Evolutionary conservation across 2,329 filamentous ascomycete species (phyloP).

Genomic region (Botrytis tulipae): DNA sequence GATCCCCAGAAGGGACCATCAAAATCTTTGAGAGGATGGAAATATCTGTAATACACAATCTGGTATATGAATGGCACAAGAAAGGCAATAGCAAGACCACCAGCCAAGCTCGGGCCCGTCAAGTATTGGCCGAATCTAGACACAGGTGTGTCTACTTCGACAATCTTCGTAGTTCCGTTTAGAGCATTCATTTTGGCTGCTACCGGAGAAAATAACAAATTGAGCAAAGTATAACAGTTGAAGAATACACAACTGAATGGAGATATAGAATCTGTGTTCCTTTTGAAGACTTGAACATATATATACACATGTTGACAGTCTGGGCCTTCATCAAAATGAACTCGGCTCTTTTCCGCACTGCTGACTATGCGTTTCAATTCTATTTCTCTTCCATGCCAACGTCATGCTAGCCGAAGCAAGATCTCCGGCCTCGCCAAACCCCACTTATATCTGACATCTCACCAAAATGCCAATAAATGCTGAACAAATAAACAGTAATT

Average conservation of each 20-base stretch:
- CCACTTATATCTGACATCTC: constrained; percentile 6
- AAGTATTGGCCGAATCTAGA: not conserved
- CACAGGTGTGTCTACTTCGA: not conserved
- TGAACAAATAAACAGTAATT: not conserved
- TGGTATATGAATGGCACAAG: constrained; percentile 36
- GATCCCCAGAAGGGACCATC: constrained; percentile 55
- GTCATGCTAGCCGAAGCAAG: not conserved
- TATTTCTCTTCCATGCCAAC: not conserved
- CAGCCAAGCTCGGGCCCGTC: not conserved
- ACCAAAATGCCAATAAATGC: not conserved
- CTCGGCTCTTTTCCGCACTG: constrained; percentile 6
- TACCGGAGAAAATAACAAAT: not conserved
- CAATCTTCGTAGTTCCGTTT: not conserved
- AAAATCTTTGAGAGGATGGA: constrained; percentile 52
- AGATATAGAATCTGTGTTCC: not conserved
- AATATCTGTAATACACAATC: constrained; percentile 50
- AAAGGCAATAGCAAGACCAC: not conserved
- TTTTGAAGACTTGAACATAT: not conserved
- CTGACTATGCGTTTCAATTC: not conserved
- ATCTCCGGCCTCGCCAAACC: not conserved
- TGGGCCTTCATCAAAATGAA: not conserved
- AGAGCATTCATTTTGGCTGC: not conserved
- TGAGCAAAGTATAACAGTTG: not conserved
- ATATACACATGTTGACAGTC: not conserved
- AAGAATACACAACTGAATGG: not conserved